Evolutionary conservation across 441 rosid genomes (phyloP), one percentile per base, ranked within the genome.

Genomic region (Erodium moschatum): DNA sequence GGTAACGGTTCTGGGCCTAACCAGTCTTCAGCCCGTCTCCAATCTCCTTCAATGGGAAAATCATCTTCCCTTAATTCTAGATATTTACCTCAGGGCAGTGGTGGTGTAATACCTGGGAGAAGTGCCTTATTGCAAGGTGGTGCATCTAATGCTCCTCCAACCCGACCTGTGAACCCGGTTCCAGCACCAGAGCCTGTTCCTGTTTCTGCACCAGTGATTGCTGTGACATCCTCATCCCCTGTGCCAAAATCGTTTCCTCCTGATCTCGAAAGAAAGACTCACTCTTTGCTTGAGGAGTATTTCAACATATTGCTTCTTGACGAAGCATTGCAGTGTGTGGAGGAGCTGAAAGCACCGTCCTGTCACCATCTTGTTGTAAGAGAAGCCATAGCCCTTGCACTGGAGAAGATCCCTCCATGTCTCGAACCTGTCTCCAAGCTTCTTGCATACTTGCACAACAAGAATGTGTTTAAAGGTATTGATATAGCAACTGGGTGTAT

Each of bases 311-410:
- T 75, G 68, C 77, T 82, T 15, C 72, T 84, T 78, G 95, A 83
- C 52, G 98, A 93, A 78, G 97, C 96, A 15, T 48, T 85, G 77
- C 84, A 73, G 72, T 88, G 97, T 52, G 85, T 91, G 40, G 85
- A 84, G 76, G 97, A 93, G 46, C 78, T 91, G 46, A 79, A 86
- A 18, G 76, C 89, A 64, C 91, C 91, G 0, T 81, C 81, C 11
- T 87, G 85, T 78, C 86, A 87, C 60, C 83, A 89, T 2, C 96
- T 90, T 69, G 73, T 90, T 35, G 92, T 90, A 68, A 93, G 86
- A 73, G 96, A 90, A 82, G 91, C 95, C 3, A 84, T 93, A 65
- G 74, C 75, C 27, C 83, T 90, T 40, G 97, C 83, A 7, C 78
- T 93, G 20, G 97, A 89, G 69, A 84, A 85, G 71, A 90, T 80